Percentiles rank a stretch among this genome's conserved stretches.
These are phyloP conservation scores for Kluyveromyces siamensis DNA, from an alignment of 805 yeast species.

Conservation along the genomic window DNA sequence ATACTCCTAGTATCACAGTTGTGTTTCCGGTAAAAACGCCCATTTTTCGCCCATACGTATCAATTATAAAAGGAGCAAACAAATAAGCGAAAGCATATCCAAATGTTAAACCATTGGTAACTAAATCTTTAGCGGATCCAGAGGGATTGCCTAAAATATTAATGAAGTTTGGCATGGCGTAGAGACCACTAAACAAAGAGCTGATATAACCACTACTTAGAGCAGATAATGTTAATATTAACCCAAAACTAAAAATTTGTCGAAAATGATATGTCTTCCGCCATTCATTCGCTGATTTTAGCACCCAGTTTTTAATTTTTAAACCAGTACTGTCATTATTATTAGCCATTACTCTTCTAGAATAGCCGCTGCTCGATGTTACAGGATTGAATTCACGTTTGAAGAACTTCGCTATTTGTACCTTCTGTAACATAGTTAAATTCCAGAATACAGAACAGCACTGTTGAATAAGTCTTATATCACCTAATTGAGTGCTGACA, in stretches of 20 bases:
- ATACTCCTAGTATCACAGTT: constrained; percentile 12
- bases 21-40: constrained; percentile 12
- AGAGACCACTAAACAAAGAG: constrained; percentile 44
- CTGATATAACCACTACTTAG: constrained; percentile 39
- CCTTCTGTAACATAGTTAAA: no score
- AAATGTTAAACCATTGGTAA: constrained; percentile 34
- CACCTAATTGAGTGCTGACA: no score
- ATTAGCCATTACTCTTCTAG: no score
- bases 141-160: constrained; percentile 32
- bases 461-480: no score
- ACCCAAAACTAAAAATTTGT: no score
- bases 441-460: no score
- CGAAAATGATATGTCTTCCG: no score
- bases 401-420: no score
- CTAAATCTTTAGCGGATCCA: constrained; percentile 34
- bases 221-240: no score
- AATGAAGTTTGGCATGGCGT: constrained; percentile 36
- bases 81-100: constrained; percentile 31
- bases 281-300: no score
- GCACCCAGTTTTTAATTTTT: background rate
- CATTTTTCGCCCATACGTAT: constrained; percentile 34
- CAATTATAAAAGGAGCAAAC: constrained; percentile 25
- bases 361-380: no score
- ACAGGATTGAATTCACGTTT: no score
- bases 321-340: background rate